These are phyloP conservation scores for Macroventuria anomochaeta DNA, from an alignment of 2,329 filamentous ascomycete species.

Conservation along the genomic window DNA sequence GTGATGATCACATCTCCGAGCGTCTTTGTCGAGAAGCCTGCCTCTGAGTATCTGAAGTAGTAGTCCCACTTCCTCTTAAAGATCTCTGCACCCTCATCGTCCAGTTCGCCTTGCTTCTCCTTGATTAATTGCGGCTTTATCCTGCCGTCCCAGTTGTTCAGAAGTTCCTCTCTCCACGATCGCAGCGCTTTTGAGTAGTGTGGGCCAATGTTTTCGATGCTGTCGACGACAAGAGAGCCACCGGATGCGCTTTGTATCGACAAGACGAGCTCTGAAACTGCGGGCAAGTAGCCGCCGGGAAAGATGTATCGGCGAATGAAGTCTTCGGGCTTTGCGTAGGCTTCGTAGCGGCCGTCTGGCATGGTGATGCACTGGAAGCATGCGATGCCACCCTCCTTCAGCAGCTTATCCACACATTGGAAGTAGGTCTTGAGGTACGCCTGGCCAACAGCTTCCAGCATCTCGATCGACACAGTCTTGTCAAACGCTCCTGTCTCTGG, in stretches of 20 bases:
- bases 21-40: slow-evolving; percentile 74
- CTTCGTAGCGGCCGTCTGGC: slow-evolving; percentile 70
- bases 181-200: slow-evolving; percentile 75
- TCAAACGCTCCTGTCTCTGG: slow-evolving; percentile 63
- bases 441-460: slow-evolving; percentile 75
- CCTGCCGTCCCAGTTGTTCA: slow-evolving; percentile 64
- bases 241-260: slow-evolving; percentile 66
- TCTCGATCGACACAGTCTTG: slow-evolving; percentile 77
- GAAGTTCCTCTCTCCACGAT: slow-evolving; percentile 71
- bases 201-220: slow-evolving; percentile 73
- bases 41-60: slow-evolving; percentile 78
- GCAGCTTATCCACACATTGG: slow-evolving; percentile 64
- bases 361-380: slow-evolving; percentile 81
- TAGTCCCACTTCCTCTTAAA: slow-evolving; percentile 79
- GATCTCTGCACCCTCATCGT: slow-evolving; percentile 68
- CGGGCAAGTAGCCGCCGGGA: slow-evolving; percentile 74
- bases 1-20: slow-evolving; percentile 76
- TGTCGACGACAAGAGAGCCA: slow-evolving; percentile 69
- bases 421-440: slow-evolving; percentile 74
- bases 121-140: slow-evolving; percentile 66
- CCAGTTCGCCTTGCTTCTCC: slow-evolving; percentile 67
- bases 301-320: slow-evolving; percentile 82
- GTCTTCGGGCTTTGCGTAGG: slow-evolving; percentile 70
- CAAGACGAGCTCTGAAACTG: slow-evolving; percentile 71
- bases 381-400: slow-evolving; percentile 70